Conservation (phyloP, 2,329 filamentous ascomycete species). For the Epichloe typhina region DNA sequence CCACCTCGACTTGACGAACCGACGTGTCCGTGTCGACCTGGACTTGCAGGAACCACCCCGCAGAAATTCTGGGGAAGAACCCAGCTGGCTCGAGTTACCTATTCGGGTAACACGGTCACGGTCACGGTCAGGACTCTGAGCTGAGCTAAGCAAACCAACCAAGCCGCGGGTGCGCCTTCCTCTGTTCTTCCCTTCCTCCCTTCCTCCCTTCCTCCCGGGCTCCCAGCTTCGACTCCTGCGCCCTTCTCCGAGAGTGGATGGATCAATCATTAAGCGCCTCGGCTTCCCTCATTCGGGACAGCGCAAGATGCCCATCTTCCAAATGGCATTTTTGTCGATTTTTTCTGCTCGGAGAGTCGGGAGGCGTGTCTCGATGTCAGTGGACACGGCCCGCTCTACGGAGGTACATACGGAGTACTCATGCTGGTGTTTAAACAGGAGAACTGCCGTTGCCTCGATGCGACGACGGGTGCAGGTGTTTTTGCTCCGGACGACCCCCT, state of each 20-base stretch:
- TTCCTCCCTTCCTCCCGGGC: no score
- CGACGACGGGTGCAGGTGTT: neutral
- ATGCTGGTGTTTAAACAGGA: neutral
- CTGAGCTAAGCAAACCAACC: no score
- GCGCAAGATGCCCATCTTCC: neutral
- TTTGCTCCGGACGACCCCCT: no score
- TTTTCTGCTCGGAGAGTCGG: no score
- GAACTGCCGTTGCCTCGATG: neutral
- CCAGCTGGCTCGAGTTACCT: constrained; percentile 4
- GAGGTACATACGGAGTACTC: no score
- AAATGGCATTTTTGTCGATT: neutral
- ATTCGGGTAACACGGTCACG: constrained; percentile 6
- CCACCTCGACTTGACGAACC: neutral
- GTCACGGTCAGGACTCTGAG: neutral
- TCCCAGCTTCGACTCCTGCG: no score
- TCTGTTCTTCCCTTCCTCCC: no score
- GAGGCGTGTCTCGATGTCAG: no score
- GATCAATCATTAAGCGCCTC: neutral
- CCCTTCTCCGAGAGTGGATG: neutral
- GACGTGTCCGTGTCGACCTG: neutral
- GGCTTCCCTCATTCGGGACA: constrained; percentile 1
- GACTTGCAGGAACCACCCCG: constrained; percentile 3
- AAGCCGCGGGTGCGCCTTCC: no score
- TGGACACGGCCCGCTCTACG: no score
- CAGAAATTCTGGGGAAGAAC: constrained; percentile 5